A percentile compares a stretch with the other conserved stretches of the same genome.
Conservation (phyloP, 2,329 filamentous ascomycete genomes). For the Cryphonectria nitschkei region DNA sequence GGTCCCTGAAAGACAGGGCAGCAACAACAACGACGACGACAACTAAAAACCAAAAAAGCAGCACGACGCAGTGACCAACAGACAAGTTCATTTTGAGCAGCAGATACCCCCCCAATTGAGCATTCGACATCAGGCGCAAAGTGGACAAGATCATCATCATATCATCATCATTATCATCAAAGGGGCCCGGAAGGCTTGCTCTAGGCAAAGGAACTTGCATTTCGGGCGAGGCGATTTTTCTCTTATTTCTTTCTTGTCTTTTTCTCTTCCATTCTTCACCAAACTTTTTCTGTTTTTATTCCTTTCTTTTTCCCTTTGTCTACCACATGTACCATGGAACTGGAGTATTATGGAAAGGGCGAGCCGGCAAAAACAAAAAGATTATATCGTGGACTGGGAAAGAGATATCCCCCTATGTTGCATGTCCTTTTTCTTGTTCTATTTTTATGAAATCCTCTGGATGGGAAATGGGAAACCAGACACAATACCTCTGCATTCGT, state of each 20-base stretch:
- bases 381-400: constrained; percentile 6
- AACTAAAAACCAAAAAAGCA: not conserved
- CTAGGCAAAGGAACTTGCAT: constrained; percentile 13
- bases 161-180: constrained; percentile 12
- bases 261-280: constrained; percentile 4
- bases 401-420: constrained; percentile 19
- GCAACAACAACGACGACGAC: not conserved
- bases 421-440: constrained; percentile 16
- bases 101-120: constrained; percentile 25
- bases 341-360: constrained; percentile 22
- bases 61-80: constrained; percentile 8
- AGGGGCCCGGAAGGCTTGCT: not conserved
- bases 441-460: constrained; percentile 3
- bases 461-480: constrained; percentile 24
- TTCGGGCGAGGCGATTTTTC: constrained; percentile 11
- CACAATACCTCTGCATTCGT: constrained; percentile 29
- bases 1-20: constrained; percentile 2
- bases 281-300: not conserved
- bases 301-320: constrained; percentile 18
- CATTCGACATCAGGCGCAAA: constrained; percentile 20
- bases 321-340: constrained; percentile 16
- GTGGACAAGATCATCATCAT: constrained; percentile 13
- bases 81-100: constrained; percentile 26
- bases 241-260: not conserved
- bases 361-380: constrained; percentile 21